A percentile compares a stretch with the other conserved stretches of the same genome.
Conservation (phyloP, 2,329 filamentous ascomycete genomes). For the Neonectria punicea region DNA sequence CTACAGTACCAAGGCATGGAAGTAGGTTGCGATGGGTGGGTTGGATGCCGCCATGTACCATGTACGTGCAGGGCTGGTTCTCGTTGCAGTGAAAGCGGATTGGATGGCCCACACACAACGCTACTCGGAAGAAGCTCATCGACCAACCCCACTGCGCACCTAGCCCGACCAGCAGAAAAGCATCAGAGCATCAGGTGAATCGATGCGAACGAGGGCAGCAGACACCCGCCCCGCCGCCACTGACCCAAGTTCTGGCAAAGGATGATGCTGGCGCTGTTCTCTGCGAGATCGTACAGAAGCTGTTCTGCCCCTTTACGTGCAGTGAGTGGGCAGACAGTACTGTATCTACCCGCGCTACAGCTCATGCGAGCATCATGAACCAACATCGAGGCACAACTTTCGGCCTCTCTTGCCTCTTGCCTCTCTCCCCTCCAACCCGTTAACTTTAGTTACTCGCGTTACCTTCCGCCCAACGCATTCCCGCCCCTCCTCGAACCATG, state of each 20-base stretch:
- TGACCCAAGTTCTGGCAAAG: constrained; percentile 10
- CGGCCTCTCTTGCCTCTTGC: neutral
- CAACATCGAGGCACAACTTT: neutral
- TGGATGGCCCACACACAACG: constrained; percentile 41
- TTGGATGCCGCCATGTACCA: constrained; percentile 29
- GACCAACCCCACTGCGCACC: constrained; percentile 30
- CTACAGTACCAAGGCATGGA: neutral
- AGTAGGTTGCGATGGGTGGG: constrained; percentile 22
- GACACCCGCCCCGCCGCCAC: constrained; percentile 24
- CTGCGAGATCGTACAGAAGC: neutral
- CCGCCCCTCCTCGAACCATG: constrained; percentile 18
- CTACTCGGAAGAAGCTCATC: constrained; percentile 40
- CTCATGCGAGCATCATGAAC: neutral
- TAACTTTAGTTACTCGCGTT: constrained; percentile 21
- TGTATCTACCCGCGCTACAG: neutral
- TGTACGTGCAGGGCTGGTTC: constrained; percentile 40
- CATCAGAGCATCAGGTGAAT: constrained; percentile 40
- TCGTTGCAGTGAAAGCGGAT: constrained; percentile 45
- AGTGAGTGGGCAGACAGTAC: neutral
- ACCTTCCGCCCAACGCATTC: constrained; percentile 21
- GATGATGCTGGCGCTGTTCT: neutral
- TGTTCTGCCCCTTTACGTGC: neutral
- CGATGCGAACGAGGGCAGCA: constrained; percentile 17
- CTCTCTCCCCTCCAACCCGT: constrained; percentile 15
- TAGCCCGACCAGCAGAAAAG: constrained; percentile 38